Conservation (phyloP, 352 stramenopile genomes). For the Phytophthora colocasiae region DNA sequence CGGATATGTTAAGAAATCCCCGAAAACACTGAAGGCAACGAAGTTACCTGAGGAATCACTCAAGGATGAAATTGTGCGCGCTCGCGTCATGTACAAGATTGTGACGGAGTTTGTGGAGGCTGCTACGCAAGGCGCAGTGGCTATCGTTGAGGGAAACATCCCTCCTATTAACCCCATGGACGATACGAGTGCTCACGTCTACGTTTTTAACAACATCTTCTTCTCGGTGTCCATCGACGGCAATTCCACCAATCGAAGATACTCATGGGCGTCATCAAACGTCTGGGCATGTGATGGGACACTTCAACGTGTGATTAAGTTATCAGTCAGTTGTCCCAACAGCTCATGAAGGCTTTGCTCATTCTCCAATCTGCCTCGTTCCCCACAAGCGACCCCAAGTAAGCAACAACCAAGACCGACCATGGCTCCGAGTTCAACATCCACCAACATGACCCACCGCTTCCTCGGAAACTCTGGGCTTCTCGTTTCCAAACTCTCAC, state of each 20-base stretch:
- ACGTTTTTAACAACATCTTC: slow-evolving; percentile 99
- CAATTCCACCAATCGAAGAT: slow-evolving; percentile 46
- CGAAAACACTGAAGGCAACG: no score
- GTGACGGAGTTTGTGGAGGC: slow-evolving; percentile 96
- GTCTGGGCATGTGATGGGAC: not conserved
- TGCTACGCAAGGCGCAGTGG: slow-evolving; percentile 86
- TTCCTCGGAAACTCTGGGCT: slow-evolving; percentile 1
- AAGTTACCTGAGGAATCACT: slow-evolving; percentile 49
- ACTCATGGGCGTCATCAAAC: no score
- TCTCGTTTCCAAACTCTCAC: slow-evolving; percentile 1
- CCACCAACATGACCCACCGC: slow-evolving; percentile 3
- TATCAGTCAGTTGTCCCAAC: not conserved
- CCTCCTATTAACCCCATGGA: slow-evolving; percentile 97
- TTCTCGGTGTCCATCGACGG: slow-evolving; percentile 94
- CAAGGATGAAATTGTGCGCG: slow-evolving; percentile 92
- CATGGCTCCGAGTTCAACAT: not conserved
- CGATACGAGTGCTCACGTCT: slow-evolving; percentile 92
- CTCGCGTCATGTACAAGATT: slow-evolving; percentile 95
- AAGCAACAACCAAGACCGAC: not conserved
- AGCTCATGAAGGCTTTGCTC: not conserved
- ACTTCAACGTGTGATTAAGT: slow-evolving; percentile 2
- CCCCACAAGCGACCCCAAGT: not conserved
- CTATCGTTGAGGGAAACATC: slow-evolving; percentile 96
- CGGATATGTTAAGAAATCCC: no score
- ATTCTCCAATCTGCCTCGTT: not conserved